Percentiles rank a stretch among this genome's conserved stretches.
These are phyloP conservation scores for Spirogloea muscicola DNA, from an alignment of 139 green algal species.

Conservation along the genomic window DNA sequence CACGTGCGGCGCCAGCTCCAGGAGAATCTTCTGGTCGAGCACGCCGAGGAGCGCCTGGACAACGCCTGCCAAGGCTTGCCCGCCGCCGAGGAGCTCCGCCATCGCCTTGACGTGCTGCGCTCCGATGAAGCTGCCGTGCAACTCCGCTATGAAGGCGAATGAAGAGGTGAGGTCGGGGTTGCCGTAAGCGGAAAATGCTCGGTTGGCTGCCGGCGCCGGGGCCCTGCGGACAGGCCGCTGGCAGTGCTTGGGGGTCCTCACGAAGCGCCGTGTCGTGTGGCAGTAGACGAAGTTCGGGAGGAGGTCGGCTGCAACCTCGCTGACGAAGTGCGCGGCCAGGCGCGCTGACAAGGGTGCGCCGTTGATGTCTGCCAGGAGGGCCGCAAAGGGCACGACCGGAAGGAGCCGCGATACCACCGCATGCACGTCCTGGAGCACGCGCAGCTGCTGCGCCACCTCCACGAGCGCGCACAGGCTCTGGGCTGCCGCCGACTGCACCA, in stretches of 20 bases:
- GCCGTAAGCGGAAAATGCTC: not conserved
- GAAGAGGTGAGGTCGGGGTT: slow-evolving; percentile 6
- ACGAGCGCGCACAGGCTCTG: slow-evolving; percentile 31
- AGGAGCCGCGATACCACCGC: slow-evolving; percentile 9
- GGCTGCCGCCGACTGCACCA: slow-evolving; percentile 33
- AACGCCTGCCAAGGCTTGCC: slow-evolving; percentile 2
- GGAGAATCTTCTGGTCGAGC: slow-evolving; percentile 7
- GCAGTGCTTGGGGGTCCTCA: not conserved
- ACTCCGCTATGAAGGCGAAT: not conserved
- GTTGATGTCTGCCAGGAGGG: slow-evolving; percentile 8
- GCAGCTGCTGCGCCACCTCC: slow-evolving; percentile 19
- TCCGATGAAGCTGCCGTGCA: slow-evolving; percentile 1
- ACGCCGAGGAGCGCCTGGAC: not conserved
- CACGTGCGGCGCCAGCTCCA: not conserved
- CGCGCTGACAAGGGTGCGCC: slow-evolving; percentile 15
- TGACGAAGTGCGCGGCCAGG: slow-evolving; percentile 6
- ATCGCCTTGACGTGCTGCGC: not conserved
- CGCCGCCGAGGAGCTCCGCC: slow-evolving; percentile 11
- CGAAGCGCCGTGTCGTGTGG: slow-evolving; percentile 3
- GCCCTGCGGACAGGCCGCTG: not conserved
- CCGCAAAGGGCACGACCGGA: slow-evolving; percentile 5
- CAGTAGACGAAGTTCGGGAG: slow-evolving; percentile 20
- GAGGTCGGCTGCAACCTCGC: slow-evolving; percentile 23
- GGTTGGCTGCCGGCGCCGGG: not conserved
- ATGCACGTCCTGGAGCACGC: slow-evolving; percentile 6